Conservation (phyloP, 495 filamentous ascomycete species). For the Penicillium argentinense region DNA sequence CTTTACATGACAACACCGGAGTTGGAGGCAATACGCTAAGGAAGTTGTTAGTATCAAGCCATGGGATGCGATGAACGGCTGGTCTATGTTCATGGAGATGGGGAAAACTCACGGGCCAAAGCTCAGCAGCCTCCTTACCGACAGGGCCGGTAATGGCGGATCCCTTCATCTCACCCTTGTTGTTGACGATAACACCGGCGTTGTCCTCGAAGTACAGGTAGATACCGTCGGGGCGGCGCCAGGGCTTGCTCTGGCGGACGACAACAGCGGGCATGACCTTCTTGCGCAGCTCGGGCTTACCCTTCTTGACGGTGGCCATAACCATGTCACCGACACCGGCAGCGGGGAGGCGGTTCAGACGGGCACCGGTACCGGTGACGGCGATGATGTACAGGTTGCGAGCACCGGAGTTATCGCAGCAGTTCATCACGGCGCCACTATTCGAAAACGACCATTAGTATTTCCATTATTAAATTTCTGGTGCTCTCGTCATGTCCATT, state of each 20-base stretch:
- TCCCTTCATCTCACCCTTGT: conserved; percentile 99
- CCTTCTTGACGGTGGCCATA: conserved; percentile 99
- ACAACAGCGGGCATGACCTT: conserved; percentile 99
- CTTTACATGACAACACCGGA: conserved; percentile 99
- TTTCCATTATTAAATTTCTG: conserved; percentile 7
- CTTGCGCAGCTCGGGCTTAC: conserved; percentile 98
- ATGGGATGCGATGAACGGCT: neutral
- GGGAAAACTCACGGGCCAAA: conserved; percentile 66
- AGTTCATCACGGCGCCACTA: conserved; percentile 95
- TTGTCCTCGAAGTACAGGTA: conserved; percentile 99
- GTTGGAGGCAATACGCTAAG: conserved; percentile 93
- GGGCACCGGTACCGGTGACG: conserved; percentile 98
- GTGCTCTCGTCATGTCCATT: conserved; percentile 8
- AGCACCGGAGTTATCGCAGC: conserved; percentile 97
- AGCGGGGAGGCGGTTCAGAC: conserved; percentile 96
- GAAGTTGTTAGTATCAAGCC: conserved; percentile 38
- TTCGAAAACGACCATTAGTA: conserved; percentile 25
- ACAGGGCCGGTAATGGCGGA: conserved; percentile 98
- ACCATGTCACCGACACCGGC: conserved; percentile 99
- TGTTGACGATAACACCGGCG: conserved; percentile 99
- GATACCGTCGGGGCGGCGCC: conserved; percentile 94
- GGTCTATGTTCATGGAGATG: too few species aligned
- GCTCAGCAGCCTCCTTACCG: conserved; percentile 98
- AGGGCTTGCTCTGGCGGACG: conserved; percentile 97
- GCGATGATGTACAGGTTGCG: conserved; percentile 99